Base-by-base conservation (phyloP, 2,329 filamentous ascomycete species). In the Scolecobasidium constrictum region DNA sequence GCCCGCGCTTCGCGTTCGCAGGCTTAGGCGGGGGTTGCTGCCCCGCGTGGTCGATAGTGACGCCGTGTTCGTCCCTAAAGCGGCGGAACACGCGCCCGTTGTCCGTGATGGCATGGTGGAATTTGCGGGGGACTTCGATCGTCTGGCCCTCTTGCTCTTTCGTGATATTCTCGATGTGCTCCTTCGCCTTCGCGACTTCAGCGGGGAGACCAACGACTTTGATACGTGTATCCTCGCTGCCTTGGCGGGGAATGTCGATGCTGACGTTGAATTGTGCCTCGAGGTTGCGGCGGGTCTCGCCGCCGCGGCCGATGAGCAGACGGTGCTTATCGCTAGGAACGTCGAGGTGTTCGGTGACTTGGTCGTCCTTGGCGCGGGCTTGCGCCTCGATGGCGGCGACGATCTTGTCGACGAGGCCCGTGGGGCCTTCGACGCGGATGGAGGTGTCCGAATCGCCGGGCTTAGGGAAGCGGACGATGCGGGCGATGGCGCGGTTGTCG, bases 401-500 rank as follows among this genome's bases (percentile, higher is more conserved):
- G 52, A 98, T 93, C 65, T 86, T 93, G 53, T 94, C 83, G 2
- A 96, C 90, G 18, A 98, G 71, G 31, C 79, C 78, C 48, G 77
- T 79, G 38, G 83, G 81, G 21, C 92, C 92, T 64, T 95, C 88
- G 4, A 98, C 71, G 58, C 83, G 88, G 63, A 98, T 94, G 11
- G 7, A 75, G 56, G 83, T 86, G 35, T 84, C 86, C 47, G 83
- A 81, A 41, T 81, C 77, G 45, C 94, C 88, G 50, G 85, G 81
- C 60, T 88, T 87, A 45, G 92, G 92, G 71, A 98, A 96, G 60
- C 90, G 87, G 47, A 98, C 86, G 54, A 90, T 86, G 49, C 90
- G 84, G 40, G 87, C 85, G 53, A 92, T 77, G 48, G 84, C 81
- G 33, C 84, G 80, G 48, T 82, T 77, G 56, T 94, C 88, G 52